Base-by-base conservation (phyloP, 2,329 filamentous ascomycete genomes). In the Epichloe aotearoae region DNA sequence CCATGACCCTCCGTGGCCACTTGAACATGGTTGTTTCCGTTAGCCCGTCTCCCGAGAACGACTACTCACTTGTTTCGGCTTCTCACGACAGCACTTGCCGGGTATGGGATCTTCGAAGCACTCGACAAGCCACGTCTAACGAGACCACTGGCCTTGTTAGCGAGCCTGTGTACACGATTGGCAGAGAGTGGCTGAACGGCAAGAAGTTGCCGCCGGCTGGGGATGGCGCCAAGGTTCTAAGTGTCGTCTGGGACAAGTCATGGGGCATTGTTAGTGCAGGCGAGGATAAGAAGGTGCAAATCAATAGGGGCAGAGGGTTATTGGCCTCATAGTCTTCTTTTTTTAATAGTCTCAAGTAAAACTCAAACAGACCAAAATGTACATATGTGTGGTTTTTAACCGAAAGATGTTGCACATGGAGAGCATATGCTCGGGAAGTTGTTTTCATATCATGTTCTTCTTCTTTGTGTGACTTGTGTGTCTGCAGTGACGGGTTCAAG, bases 221-320 rank as follows among this genome's bases (percentile, higher is more conserved):
- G 2, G 87, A 93, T 53, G 89, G 89, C 23, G 80, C 84, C 55
- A 97, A 97, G 76, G 88, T 98, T 46, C 88, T 97, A 66, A 79
- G 81, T 36, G 86, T 97, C 5, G 78, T 75, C 53, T 98, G 93
- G 93, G 87, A 96, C 66, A 73, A 76, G 64, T 79, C 82, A 6
- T 81, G 94, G 62, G 94, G 93, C 1, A 91, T 98, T 64, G 85
- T 96, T 43, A 94, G 87, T 61, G 89, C 75, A 42, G 89, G 91
- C 15, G 90, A 97, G 75, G 93, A 98, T 64, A 95, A 93, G 72
- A 83, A 80, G 71, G 83, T 98, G 60, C 93, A 98, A 73, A 82
- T 98, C 54, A 96, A 98, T 67, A 76, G 78, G 57, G 83, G 81
- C 17, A 74, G 77, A 55, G 76, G 73, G 52, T 57, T 79, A 42